Conservation (phyloP, 768 basidiomycete genomes). For the Amanita rubescens region DNA sequence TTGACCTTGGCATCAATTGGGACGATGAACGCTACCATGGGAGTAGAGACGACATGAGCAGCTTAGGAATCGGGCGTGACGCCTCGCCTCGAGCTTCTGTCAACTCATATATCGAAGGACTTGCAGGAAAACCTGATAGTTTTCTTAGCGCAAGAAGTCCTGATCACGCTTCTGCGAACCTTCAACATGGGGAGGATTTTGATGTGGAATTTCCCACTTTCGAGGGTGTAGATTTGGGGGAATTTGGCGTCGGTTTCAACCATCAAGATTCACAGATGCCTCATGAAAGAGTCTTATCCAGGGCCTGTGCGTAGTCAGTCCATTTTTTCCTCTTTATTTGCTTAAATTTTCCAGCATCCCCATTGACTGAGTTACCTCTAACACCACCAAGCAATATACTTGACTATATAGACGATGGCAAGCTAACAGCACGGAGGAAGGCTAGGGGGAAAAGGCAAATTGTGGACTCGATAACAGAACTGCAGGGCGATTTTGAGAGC, state of each 20-base stretch:
- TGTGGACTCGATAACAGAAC: constrained; percentile 85
- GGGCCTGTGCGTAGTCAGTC: constrained; percentile 49
- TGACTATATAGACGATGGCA: constrained; percentile 28
- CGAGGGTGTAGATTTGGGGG: constrained; percentile 59
- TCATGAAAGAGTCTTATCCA: constrained; percentile 45
- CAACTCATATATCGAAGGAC: constrained; percentile 50
- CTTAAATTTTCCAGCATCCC: constrained; percentile 47
- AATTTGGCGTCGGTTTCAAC: constrained; percentile 59
- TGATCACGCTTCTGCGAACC: constrained; percentile 50
- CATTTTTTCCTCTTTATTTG: neutral
- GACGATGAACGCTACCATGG: constrained; percentile 43
- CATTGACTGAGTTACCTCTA: constrained; percentile 62
- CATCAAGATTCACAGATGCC: constrained; percentile 31
- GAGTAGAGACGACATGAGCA: constrained; percentile 50
- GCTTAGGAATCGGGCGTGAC: constrained; percentile 74
- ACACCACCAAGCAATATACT: constrained; percentile 64
- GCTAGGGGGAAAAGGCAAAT: constrained; percentile 77
- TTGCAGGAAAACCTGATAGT: neutral
- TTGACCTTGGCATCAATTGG: constrained; percentile 75
- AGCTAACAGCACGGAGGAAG: constrained; percentile 37
- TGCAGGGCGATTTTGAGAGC: constrained; percentile 54
- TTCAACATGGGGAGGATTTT: constrained; percentile 45
- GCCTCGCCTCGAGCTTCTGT: constrained; percentile 53
- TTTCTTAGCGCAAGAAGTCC: constrained; percentile 49
- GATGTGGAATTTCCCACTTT: constrained; percentile 42